These are phyloP conservation scores for Russula sp. DNA, from an alignment of 768 basidiomycete genomes.

Conservation along the genomic window DNA sequence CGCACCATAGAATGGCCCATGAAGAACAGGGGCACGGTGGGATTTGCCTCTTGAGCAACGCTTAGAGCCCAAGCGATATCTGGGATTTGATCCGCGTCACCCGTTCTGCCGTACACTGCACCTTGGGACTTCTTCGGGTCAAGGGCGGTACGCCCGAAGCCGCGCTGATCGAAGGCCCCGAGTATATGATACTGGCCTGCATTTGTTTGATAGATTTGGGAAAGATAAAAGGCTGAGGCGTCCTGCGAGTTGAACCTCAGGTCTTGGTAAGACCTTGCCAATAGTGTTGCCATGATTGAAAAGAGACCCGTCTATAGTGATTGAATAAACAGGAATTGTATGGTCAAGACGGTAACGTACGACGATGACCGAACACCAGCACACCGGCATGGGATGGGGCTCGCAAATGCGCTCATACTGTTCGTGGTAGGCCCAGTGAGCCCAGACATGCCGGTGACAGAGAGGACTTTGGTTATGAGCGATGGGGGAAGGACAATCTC, in stretches of 20 bases:
- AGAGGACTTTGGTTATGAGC: constrained; percentile 50
- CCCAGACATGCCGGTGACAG: constrained; percentile 45
- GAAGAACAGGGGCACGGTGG: constrained; percentile 54
- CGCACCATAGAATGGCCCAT: constrained; percentile 78
- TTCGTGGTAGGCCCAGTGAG: constrained; percentile 27
- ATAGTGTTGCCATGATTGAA: too few species aligned
- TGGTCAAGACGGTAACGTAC: too few species aligned
- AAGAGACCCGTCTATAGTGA: too few species aligned
- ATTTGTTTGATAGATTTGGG: too few species aligned
- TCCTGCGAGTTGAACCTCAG: too few species aligned
- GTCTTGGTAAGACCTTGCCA: too few species aligned
- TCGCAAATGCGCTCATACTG: constrained; percentile 56
- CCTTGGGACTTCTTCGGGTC: constrained; percentile 41
- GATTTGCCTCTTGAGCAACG: constrained; percentile 41
- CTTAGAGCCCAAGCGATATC: constrained; percentile 68
- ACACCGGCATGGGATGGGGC: constrained; percentile 92
- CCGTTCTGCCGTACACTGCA: constrained; percentile 61
- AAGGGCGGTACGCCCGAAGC: constrained; percentile 68
- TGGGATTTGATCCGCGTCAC: constrained; percentile 51
- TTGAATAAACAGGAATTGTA: too few species aligned
- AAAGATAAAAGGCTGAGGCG: too few species aligned
- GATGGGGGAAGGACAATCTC: constrained; percentile 94
- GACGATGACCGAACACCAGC: constrained; percentile 71
- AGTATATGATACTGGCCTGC: too few species aligned
- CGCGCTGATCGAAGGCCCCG: constrained; percentile 77